Evolutionary conservation across 352 stramenopile genomes (phyloP).

Genomic region (Blastocystis sp.): DNA sequence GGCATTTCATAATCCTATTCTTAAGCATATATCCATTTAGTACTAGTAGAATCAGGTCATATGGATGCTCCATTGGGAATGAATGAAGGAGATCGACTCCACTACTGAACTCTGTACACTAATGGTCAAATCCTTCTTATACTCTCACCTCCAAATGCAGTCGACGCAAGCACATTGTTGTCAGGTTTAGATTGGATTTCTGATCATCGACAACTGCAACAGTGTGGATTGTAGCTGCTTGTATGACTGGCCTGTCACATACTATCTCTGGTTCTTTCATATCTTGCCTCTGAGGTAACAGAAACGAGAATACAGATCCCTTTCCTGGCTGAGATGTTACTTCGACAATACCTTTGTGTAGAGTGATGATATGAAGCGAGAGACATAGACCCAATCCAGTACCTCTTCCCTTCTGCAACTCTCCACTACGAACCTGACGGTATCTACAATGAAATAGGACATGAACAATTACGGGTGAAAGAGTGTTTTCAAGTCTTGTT

Average conservation of each 20-base stretch:
- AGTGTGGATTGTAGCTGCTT: not conserved
- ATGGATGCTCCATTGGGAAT: not conserved
- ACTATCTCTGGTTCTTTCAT: too few species aligned
- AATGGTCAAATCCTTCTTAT: not conserved
- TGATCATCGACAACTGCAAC: slow-evolving; percentile 19
- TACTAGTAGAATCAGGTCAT: slow-evolving; percentile 20
- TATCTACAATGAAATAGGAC: not conserved
- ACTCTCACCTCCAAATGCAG: slow-evolving; percentile 3
- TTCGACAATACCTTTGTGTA: slow-evolving; percentile 31
- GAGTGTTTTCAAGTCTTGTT: slow-evolving; percentile 40
- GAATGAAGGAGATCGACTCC: slow-evolving; percentile 14
- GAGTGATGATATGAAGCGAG: slow-evolving; percentile 17
- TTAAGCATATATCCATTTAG: too few species aligned
- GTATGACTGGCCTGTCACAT: too few species aligned
- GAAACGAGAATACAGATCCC: slow-evolving; percentile 17
- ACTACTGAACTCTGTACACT: slow-evolving; percentile 44
- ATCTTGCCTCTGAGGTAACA: not conserved
- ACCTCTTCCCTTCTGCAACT: slow-evolving; percentile 27
- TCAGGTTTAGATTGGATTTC: slow-evolving; percentile 15
- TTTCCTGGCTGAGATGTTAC: not conserved
- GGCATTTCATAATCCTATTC: slow-evolving; percentile 59
- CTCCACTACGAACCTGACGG: slow-evolving; percentile 2
- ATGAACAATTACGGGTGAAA: slow-evolving; percentile 1
- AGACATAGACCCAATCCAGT: slow-evolving; percentile 22
- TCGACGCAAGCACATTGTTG: not conserved